A percentile compares a stretch with the other conserved stretches of the same genome.
Evolutionary conservation across 2,329 filamentous ascomycete species (phyloP).

Genomic region (Apiospora malaysiana): DNA sequence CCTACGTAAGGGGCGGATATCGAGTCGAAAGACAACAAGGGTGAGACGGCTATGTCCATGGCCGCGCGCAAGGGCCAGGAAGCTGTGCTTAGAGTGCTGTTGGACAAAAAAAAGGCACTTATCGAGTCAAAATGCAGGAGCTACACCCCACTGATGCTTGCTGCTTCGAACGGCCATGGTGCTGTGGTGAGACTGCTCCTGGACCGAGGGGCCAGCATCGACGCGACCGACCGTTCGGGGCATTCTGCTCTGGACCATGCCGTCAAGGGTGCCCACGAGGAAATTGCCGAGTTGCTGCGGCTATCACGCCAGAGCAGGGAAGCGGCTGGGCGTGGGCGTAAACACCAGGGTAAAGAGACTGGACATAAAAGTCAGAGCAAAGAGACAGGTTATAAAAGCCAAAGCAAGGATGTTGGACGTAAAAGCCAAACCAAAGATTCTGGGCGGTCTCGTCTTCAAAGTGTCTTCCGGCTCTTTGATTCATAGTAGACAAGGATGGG

Average conservation of each 20-base stretch:
- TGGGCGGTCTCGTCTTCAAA: background rate
- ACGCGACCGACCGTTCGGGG: background rate
- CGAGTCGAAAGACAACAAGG: background rate
- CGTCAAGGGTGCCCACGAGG: background rate
- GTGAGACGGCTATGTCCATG: background rate
- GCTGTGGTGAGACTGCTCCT: background rate
- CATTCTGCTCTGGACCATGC: background rate
- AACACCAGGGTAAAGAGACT: too few relatives aligned
- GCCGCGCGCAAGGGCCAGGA: background rate
- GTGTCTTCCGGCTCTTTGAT: background rate
- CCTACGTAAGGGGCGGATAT: background rate
- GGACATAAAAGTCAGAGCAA: too few relatives aligned
- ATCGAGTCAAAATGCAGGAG: background rate
- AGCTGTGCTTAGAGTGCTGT: background rate
- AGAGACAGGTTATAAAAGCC: too few relatives aligned
- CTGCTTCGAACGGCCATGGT: background rate
- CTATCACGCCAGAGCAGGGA: background rate
- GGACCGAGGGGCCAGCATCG: background rate
- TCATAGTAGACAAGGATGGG: constrained; percentile 47
- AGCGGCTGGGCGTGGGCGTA: too few relatives aligned
- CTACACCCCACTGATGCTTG: background rate
- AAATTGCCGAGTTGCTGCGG: background rate
- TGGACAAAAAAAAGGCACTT: background rate
- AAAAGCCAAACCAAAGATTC: background rate
- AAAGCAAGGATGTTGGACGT: background rate